phyloP scores from a whole-genome alignment of 192 early-diverging fungal genomes.

The Coemansia sp. region DNA sequence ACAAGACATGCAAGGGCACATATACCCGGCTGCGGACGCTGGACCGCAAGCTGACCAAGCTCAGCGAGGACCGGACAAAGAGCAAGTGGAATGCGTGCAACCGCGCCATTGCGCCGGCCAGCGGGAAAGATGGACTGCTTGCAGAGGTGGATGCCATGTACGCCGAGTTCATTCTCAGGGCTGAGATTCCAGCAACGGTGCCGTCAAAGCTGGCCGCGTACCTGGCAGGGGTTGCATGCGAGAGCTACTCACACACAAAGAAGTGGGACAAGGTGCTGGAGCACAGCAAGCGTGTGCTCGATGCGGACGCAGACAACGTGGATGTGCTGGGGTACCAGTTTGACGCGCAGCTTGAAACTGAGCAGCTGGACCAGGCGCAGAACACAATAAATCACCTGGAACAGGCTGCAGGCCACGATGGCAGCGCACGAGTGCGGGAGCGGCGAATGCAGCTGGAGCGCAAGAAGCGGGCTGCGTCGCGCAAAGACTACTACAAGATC shows the following conservation, averaged over 20 bases:
- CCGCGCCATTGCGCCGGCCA: conserved; percentile 31
- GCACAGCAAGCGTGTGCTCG: conserved; percentile 71
- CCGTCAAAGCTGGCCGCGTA: conserved; percentile 40
- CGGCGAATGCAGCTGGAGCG: conserved; percentile 51
- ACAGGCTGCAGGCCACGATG: conserved; percentile 51
- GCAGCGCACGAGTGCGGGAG: conserved; percentile 51
- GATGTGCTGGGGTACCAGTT: conserved; percentile 74
- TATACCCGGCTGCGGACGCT: conserved; percentile 73
- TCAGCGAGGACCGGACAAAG: conserved; percentile 58
- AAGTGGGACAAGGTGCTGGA: conserved; percentile 57
- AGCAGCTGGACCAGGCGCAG: conserved; percentile 79
- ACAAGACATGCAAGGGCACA: conserved; percentile 79
- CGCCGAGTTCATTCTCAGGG: conserved; percentile 24
- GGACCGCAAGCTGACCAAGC: conserved; percentile 66
- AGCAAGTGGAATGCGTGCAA: conserved; percentile 61
- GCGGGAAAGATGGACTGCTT: conserved; percentile 41
- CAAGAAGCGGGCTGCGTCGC: conserved; percentile 47
- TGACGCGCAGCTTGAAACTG: conserved; percentile 64
- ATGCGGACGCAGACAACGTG: conserved; percentile 66
- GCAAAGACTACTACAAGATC: conserved; percentile 95
- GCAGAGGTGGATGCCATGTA: conserved; percentile 37
- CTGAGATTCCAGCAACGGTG: conserved; percentile 17
- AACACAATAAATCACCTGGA: conserved; percentile 71
- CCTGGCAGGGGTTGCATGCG: conserved; percentile 44
- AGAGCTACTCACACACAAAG: conserved; percentile 50